Conservation (phyloP, 1,284 basidiomycete genomes). For the Boletellus sp. region DNA sequence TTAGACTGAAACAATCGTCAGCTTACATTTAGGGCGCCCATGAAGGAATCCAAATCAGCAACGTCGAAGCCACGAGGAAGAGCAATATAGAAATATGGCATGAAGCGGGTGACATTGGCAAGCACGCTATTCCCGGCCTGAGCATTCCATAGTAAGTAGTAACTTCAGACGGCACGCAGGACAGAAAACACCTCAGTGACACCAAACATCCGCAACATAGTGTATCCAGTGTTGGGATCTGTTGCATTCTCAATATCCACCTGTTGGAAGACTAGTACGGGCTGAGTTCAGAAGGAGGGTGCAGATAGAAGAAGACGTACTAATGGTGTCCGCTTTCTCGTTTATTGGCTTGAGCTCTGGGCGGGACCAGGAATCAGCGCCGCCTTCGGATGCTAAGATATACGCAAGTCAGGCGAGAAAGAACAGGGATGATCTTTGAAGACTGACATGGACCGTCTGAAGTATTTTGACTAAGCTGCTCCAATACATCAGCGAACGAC, state of each 20-base stretch:
- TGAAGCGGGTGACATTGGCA: conserved; percentile 75
- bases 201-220: conserved; percentile 78
- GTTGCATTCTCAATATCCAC: conserved; percentile 83
- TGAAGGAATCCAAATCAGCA: conserved; percentile 65
- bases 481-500: conserved; percentile 78
- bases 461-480: conserved; percentile 67
- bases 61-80: conserved; percentile 78
- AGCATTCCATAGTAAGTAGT: conserved; percentile 7
- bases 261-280: conserved; percentile 78
- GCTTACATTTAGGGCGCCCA: conserved; percentile 75
- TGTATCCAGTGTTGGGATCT: conserved; percentile 44
- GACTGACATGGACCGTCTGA: conserved; percentile 43
- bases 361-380: conserved; percentile 75
- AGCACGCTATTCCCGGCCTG: conserved; percentile 86
- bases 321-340: conserved; percentile 59
- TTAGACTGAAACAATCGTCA: neutral
- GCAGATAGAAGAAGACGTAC: conserved; percentile 30
- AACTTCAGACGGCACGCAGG: neutral
- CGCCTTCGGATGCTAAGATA: conserved; percentile 61
- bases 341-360: conserved; percentile 60
- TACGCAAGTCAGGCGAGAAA: neutral
- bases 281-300: conserved; percentile 1
- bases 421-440: neutral
- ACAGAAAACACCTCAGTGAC: conserved; percentile 68
- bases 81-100: conserved; percentile 89